Percentiles rank a stretch among this genome's conserved stretches.
phyloP scores from a whole-genome alignment of 2,329 filamentous ascomycete genomes.

The Pseudocercospora musae region DNA sequence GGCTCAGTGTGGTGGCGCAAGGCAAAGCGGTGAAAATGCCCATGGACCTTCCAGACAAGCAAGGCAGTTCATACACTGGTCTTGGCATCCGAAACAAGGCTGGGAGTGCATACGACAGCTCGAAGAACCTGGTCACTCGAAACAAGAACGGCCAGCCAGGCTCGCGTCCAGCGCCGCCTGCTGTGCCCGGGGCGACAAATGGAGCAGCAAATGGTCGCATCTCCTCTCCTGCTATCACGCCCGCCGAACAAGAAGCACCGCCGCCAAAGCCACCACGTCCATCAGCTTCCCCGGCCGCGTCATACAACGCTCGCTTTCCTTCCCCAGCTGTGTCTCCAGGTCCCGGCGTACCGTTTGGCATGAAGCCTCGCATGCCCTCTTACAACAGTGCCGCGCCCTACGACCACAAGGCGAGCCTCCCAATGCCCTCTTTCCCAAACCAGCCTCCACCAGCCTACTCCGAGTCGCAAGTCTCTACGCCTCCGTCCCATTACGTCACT shows the following conservation, averaged over 20 bases:
- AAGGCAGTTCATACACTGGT: constrained; percentile 44
- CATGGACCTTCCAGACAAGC: constrained; percentile 47
- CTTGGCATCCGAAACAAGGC: constrained; percentile 45
- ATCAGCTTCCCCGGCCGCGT: constrained; percentile 14
- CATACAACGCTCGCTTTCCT: constrained; percentile 10
- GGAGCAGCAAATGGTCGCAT: constrained; percentile 4
- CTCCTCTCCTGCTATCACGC: constrained; percentile 3
- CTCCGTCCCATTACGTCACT: constrained; percentile 36
- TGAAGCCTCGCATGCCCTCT: constrained; percentile 28
- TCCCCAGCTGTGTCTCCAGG: constrained; percentile 15
- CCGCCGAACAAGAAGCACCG: constrained; percentile 25
- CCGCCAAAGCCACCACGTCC: constrained; percentile 36
- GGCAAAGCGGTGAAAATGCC: constrained; percentile 64
- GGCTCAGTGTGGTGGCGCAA: constrained; percentile 59
- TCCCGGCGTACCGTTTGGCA: constrained; percentile 19
- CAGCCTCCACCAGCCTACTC: constrained; percentile 23
- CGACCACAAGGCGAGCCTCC: constrained; percentile 22
- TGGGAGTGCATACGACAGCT: constrained; percentile 2
- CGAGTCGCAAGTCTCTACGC: constrained; percentile 28
- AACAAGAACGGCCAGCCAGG: constrained; percentile 7
- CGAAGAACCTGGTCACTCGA: constrained; percentile 8
- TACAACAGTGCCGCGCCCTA: constrained; percentile 18
- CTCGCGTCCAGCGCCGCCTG: constrained; percentile 5
- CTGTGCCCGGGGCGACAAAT: constrained; percentile 1
- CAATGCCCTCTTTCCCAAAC: constrained; percentile 12